These are phyloP conservation scores for Wickerhamomyces chambardii DNA, from an alignment of 805 yeast genomes.

Conservation along the genomic window DNA sequence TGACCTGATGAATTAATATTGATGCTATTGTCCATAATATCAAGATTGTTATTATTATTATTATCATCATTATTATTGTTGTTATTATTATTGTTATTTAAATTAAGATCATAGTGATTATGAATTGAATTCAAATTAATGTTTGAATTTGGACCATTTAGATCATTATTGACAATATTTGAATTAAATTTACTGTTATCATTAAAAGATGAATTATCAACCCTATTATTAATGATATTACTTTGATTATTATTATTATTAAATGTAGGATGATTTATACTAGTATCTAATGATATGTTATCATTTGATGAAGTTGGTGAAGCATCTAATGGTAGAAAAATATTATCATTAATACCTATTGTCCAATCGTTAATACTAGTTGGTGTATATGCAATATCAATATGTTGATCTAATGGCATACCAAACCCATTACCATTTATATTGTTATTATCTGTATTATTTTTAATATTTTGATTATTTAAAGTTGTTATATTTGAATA, in stretches of 20 bases:
- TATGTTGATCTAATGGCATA: neutral
- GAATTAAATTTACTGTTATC: no score
- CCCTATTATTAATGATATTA: no score
- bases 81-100: neutral
- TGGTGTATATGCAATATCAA: constrained; percentile 1
- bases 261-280: no score
- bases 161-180: no score
- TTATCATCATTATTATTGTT: neutral
- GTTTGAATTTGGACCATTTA: no score
- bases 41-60: constrained; percentile 7
- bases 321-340: constrained; percentile 1
- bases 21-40: neutral
- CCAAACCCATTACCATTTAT: neutral
- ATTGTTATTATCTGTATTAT: neutral
- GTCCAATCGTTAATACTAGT: constrained; percentile 3
- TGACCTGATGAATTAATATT: no score
- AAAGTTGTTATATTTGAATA: neutral
- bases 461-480: neutral
- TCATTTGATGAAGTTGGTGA: constrained; percentile 1
- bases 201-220: no score
- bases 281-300: no score
- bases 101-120: no score
- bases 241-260: no score
- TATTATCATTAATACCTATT: constrained; percentile 2
- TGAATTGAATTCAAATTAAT: no score